Base-by-base conservation (phyloP, 495 filamentous ascomycete species). In the Penicillium canariense region DNA sequence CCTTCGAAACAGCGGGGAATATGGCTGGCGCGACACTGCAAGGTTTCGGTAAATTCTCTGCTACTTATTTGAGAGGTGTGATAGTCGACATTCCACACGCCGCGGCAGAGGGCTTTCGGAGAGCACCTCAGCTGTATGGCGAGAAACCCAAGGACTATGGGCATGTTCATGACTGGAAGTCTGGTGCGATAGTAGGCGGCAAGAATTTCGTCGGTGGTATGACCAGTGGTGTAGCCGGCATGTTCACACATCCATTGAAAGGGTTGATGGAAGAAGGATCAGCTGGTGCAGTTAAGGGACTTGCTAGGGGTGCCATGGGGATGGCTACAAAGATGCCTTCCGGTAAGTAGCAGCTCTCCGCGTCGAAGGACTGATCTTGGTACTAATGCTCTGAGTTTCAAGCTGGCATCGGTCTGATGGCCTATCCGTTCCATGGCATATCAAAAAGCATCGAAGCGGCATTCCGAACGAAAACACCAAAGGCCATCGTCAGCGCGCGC, bases 71-170 rank as follows among this genome's bases (percentile, higher is more conserved):
- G 39, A 68, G 60, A 30, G 72, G 70, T 1, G 52, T 67, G 7
- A 45, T 68, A 0, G 84, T 91, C 59, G 86, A 91, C 58, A 74
- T 94, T n/a, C 78, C 81, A 2, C 71, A 90, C 5, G 87, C 89
- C 0, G 64, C 91, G 2, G 84, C 87, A 3, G 88, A 91, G 63
- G 90, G 90, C 3, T 90, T 93, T 60, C 88, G 93, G 66, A 88
- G 90, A 56, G 88, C 86, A 0, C 90, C 91, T 0, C 81, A 87
- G 0, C 73, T 94, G 0, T 89, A 90, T 57, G 88, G 88, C 3
- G 85, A 83, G 52, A 73, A 72, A 55, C 80, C 75, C 22, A 60
- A 60, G n/a, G 69, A 72, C 8, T 65, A 71, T 25, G 68, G 65
- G 2, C 50, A 56, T 5, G 66, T 77, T 4, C 55, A 55, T 1